These are phyloP conservation scores for Tylopilus felleus DNA, from an alignment of 768 basidiomycete genomes.

Conservation along the genomic window DNA sequence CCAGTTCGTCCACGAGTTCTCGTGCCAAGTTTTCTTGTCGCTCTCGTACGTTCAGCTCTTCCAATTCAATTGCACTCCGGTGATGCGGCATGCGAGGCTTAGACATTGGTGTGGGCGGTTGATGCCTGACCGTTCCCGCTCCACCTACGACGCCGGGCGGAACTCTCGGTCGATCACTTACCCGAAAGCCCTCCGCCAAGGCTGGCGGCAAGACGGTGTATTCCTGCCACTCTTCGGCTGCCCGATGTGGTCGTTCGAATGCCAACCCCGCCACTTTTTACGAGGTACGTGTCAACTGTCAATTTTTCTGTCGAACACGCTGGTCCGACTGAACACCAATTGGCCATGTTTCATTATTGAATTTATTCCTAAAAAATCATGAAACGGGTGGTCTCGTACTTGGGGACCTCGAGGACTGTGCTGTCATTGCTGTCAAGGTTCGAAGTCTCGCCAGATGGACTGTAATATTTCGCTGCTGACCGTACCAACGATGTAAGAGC, in stretches of 20 bases:
- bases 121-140: neutral
- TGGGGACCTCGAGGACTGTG: conserved; percentile 68
- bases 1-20: neutral
- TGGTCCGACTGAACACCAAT: too few species aligned
- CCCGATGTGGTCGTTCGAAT: neutral
- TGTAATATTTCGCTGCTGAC: neutral
- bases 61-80: neutral
- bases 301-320: neutral
- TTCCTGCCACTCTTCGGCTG: neutral
- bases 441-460: neutral
- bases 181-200: neutral
- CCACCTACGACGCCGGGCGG: neutral
- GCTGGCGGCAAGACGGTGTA: too few species aligned
- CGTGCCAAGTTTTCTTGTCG: neutral
- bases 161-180: neutral
- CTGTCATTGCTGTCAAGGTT: conserved; percentile 37
- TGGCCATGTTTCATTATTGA: neutral
- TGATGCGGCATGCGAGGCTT: neutral
- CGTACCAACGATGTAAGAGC: neutral
- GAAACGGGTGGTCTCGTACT: conserved; percentile 34
- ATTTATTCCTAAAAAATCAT: neutral
- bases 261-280: neutral
- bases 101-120: neutral
- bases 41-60: neutral
- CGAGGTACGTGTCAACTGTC: neutral